Conservation (phyloP, 2,329 filamentous ascomycete genomes). For the Claviceps maximensis region DNA sequence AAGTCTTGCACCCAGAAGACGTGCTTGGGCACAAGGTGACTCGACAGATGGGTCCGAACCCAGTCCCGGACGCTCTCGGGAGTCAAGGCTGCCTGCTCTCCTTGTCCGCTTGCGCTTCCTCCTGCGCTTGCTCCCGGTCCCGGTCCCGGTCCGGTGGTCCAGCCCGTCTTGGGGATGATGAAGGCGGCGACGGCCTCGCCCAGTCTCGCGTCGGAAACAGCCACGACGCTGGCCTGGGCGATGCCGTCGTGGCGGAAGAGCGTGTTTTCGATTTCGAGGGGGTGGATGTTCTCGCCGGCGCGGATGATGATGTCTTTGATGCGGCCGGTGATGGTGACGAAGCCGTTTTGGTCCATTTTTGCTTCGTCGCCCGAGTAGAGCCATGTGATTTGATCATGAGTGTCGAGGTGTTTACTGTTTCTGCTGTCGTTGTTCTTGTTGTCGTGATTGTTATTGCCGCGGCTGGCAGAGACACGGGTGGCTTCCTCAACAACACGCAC, state of each 20-base stretch:
- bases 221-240: slow-evolving; percentile 69
- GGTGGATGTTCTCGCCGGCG: slow-evolving; percentile 92
- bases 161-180: slow-evolving; percentile 39
- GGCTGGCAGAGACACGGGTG: too few species aligned
- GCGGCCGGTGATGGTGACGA: slow-evolving; percentile 74
- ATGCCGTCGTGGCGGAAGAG: slow-evolving; percentile 61
- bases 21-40: slow-evolving; percentile 73
- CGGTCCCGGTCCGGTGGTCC: slow-evolving; percentile 13
- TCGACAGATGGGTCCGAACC: slow-evolving; percentile 55
- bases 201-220: slow-evolving; percentile 66
- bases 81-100: too few species aligned
- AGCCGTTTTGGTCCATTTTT: slow-evolving; percentile 68
- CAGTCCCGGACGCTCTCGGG: slow-evolving; percentile 52
- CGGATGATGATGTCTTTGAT: slow-evolving; percentile 95
- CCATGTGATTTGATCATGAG: slow-evolving; percentile 54
- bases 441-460: too few species aligned
- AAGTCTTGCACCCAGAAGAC: slow-evolving; percentile 81
- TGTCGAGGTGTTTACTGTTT: background rate
- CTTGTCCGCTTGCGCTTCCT: too few species aligned
- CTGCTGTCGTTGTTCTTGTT: slow-evolving; percentile 17
- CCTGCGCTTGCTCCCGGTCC: too few species aligned
- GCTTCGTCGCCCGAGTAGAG: slow-evolving; percentile 93
- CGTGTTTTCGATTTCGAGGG: slow-evolving; percentile 82
- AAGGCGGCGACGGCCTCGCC: slow-evolving; percentile 85
- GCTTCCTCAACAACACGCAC: slow-evolving; percentile 40